A percentile compares a stretch with the other conserved stretches of the same genome.
phyloP scores from a whole-genome alignment of 306 rosid species.

The Quercus variabilis region DNA sequence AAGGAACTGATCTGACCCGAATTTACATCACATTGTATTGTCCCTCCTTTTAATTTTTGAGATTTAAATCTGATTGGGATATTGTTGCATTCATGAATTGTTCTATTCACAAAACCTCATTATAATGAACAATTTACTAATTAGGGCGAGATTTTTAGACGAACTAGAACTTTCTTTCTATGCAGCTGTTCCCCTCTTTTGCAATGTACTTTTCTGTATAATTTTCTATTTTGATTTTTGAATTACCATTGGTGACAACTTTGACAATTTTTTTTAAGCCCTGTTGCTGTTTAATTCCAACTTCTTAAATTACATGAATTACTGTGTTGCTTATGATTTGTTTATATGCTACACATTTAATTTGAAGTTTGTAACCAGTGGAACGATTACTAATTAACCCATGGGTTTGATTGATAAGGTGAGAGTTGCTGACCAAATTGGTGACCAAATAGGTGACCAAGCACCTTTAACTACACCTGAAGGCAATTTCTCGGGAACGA shows the following conservation, averaged over 20 bases:
- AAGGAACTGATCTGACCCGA: not conserved
- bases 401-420: slow-evolving; percentile 48
- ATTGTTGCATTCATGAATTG: not conserved
- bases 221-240: not conserved
- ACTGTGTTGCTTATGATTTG: not conserved
- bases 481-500: slow-evolving; percentile 34
- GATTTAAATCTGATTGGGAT: not conserved
- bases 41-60: not conserved
- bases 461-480: slow-evolving; percentile 30
- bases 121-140: not conserved
- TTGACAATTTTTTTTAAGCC: not conserved
- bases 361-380: not conserved
- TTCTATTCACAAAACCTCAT: not conserved
- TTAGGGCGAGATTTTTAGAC: not conserved
- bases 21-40: not conserved
- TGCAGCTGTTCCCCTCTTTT: not conserved
- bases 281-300: not conserved
- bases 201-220: not conserved
- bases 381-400: slow-evolving; percentile 11
- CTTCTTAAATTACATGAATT: not conserved
- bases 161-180: not conserved
- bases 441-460: slow-evolving; percentile 17
- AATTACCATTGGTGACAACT: not conserved
- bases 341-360: not conserved
- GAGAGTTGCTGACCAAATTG: slow-evolving; percentile 54